Evolutionary conservation across 257 asterid species (phyloP), one percentile per base, ranked within the genome.

Genomic region (Plectranthus barbatus): DNA sequence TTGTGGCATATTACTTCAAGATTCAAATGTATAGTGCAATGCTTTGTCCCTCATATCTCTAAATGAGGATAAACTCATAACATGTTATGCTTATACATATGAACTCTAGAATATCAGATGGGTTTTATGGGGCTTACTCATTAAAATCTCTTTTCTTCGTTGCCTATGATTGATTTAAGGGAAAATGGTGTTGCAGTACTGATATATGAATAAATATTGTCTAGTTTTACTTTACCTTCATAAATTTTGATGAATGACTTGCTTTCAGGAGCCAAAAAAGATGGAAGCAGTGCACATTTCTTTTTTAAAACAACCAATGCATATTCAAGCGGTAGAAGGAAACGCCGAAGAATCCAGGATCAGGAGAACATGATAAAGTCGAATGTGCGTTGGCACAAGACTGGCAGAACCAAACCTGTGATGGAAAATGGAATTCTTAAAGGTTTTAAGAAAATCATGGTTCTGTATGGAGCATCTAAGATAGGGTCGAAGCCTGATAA

Each of bases 371-470:
- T 23, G 31, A 31, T 56, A 45, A 64, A 46, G 6, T 63, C 63
- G 12, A 45, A 62, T 29, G 90, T 87, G 58, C 94, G 96, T 64
- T 90, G 97, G 97, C 99, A 94, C 80, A 88, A 91, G 68, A 88
- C 96, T 0, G 98, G 98, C 13, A 88, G 79, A 79, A 86, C 96
- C 56, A 88, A 83, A 41, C 64, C 80, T 4, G 71, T 91, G 48
- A 64, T 70, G 66, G 83, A 83, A 46, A 78, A 84, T 48, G 95
- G 94, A 21, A 23, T 81, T 7, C 87, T 67, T 4, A 90, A 66
- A 52, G 99, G 99, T 1, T 84, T 72, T 10, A 94, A 94, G 81
- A 94, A 94, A 72, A 88, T 94, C 71, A 78, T 93, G 96, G 99
- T 94, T 58, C 84, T 94, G 33, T 86, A 94, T 46, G 66, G 74